Conservation (phyloP, 805 yeast species). For the Wickerhamiella musiphila region DNA sequence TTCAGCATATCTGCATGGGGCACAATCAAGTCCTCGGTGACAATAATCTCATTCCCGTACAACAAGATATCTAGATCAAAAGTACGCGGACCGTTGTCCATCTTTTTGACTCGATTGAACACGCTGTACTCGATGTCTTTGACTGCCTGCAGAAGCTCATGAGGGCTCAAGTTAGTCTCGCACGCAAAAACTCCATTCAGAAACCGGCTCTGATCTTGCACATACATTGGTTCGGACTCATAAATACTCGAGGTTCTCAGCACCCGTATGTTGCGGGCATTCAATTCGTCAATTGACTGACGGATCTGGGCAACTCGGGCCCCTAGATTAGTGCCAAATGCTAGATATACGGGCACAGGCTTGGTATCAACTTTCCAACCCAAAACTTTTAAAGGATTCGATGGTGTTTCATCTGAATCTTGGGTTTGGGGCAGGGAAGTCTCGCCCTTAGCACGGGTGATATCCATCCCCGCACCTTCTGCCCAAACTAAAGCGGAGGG, state of each 20-base stretch:
- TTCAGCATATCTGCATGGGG: slow-evolving; percentile 86
- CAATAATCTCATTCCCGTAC: slow-evolving; percentile 41
- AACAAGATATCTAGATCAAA: slow-evolving; percentile 79
- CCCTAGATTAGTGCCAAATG: slow-evolving; percentile 84
- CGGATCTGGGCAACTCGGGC: slow-evolving; percentile 45
- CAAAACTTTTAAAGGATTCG: not conserved
- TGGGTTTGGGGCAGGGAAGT: slow-evolving; percentile 14
- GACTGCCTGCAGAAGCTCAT: slow-evolving; percentile 38
- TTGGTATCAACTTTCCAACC: slow-evolving; percentile 2
- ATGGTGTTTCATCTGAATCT: not conserved
- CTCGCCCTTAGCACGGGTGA: slow-evolving; percentile 31
- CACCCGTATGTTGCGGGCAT: slow-evolving; percentile 29
- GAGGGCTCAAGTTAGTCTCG: slow-evolving; percentile 45
- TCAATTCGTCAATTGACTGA: slow-evolving; percentile 34
- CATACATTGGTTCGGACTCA: slow-evolving; percentile 87
- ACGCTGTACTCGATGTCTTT: slow-evolving; percentile 65
- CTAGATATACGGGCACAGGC: slow-evolving; percentile 38
- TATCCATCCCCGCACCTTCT: slow-evolving; percentile 77
- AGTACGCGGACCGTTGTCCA: slow-evolving; percentile 83
- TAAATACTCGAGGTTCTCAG: slow-evolving; percentile 58
- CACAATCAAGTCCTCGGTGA: slow-evolving; percentile 40
- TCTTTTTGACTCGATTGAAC: slow-evolving; percentile 51
- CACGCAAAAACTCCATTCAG: slow-evolving; percentile 67
- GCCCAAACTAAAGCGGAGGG: slow-evolving; percentile 80
- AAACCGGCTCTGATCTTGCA: slow-evolving; percentile 60